Evolutionary conservation across 495 filamentous ascomycete species (phyloP).

Genomic region (Penicillium antarcticum): DNA sequence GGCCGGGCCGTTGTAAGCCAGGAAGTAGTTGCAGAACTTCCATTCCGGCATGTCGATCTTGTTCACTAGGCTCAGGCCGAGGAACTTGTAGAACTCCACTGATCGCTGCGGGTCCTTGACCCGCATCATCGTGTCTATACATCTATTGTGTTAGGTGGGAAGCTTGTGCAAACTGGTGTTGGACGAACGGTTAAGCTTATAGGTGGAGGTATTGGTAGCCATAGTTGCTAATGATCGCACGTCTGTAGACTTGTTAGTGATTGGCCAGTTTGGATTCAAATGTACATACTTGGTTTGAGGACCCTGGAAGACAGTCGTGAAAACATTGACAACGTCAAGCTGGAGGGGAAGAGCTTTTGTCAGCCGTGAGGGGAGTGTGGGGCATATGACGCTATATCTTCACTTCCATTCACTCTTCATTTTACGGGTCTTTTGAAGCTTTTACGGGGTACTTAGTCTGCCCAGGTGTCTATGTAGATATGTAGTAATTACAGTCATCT

Average conservation of each 20-base stretch:
- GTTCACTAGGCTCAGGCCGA: constrained; percentile 81
- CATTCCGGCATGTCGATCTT: constrained; percentile 70
- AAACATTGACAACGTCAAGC: background rate
- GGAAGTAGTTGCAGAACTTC: constrained; percentile 76
- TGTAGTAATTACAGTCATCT: too few relatives aligned
- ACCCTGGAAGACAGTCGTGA: background rate
- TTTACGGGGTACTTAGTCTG: background rate
- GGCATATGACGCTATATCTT: constrained; percentile 6
- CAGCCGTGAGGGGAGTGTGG: constrained; percentile 14
- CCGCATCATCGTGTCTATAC: constrained; percentile 66
- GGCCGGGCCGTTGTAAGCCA: constrained; percentile 64
- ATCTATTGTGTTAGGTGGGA: constrained; percentile 10
- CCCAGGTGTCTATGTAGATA: too few relatives aligned
- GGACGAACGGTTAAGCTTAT: constrained; percentile 81
- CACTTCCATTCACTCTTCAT: too few relatives aligned
- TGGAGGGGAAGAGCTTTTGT: constrained; percentile 10
- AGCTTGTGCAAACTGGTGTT: background rate
- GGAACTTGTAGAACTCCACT: constrained; percentile 91
- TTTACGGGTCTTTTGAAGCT: too few relatives aligned
- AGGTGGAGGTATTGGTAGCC: constrained; percentile 75
- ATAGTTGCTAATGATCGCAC: constrained; percentile 55
- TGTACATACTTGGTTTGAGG: background rate
- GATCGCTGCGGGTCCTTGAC: constrained; percentile 92
- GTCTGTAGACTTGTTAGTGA: constrained; percentile 20
- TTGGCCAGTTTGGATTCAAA: background rate